Evolutionary conservation across 1,284 basidiomycete species (phyloP).

Genomic region (Inonotus hispidus): DNA sequence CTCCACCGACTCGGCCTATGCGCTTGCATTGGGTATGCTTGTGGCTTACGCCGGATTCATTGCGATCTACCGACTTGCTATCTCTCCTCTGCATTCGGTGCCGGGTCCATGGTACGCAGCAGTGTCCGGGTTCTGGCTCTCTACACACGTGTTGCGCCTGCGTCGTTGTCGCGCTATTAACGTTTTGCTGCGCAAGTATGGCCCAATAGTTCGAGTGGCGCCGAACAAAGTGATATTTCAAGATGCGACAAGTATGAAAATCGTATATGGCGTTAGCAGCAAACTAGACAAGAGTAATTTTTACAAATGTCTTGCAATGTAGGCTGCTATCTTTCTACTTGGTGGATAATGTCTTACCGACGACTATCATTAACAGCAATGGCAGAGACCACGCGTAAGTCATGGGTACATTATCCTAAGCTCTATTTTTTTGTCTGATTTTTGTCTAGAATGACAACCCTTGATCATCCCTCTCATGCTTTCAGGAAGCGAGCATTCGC

Average conservation of each 20-base stretch:
- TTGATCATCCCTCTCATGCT: conserved; percentile 19
- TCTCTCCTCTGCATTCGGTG: conserved; percentile 21
- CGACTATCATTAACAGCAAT: conserved; percentile 13
- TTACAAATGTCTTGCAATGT: conserved; percentile 20
- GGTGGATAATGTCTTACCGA: background rate
- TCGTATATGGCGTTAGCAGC: conserved; percentile 20
- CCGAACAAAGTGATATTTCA: conserved; percentile 22
- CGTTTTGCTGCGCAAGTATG: conserved; percentile 20
- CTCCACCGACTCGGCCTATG: background rate
- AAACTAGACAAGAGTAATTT: conserved; percentile 26
- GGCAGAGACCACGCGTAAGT: conserved; percentile 24
- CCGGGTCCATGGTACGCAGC: conserved; percentile 25
- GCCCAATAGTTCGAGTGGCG: conserved; percentile 22
- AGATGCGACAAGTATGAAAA: conserved; percentile 18
- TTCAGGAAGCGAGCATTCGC: conserved; percentile 18
- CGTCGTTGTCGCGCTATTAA: conserved; percentile 21
- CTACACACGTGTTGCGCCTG: conserved; percentile 18
- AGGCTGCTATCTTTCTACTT: background rate
- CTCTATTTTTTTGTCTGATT: background rate
- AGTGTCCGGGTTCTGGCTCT: conserved; percentile 21
- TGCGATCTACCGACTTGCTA: conserved; percentile 17
- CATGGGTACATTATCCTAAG: background rate
- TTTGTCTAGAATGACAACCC: conserved; percentile 19
- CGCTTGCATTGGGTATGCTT: background rate
- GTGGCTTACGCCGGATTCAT: background rate